These are phyloP conservation scores for Arthrobotrys iridis DNA, from an alignment of 2,329 filamentous ascomycete genomes.

Conservation along the genomic window DNA sequence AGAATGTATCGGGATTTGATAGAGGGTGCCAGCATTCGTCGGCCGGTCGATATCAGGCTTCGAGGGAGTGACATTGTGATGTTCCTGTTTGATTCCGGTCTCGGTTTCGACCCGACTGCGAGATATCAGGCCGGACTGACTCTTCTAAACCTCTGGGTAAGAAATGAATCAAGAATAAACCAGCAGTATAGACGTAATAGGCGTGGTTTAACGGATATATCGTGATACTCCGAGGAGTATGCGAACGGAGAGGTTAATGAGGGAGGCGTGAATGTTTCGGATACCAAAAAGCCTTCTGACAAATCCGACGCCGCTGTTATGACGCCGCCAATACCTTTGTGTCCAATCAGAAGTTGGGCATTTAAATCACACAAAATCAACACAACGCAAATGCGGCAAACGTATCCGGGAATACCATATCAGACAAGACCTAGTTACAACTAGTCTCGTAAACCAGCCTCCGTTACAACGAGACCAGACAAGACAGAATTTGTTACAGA, in stretches of 20 bases:
- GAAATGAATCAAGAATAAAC: not conserved
- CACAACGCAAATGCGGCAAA: conserved; percentile 19
- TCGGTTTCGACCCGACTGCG: no score
- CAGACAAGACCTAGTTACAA: no score
- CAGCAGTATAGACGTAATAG: not conserved
- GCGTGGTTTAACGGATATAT: no score
- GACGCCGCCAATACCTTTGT: conserved; percentile 3
- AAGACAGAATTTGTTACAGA: no score
- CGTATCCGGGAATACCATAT: no score
- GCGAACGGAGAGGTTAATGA: not conserved
- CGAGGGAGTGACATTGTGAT: conserved; percentile 49
- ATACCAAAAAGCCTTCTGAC: conserved; percentile 12
- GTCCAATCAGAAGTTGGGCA: conserved; percentile 32
- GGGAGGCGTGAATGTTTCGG: not conserved
- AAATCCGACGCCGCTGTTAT: conserved; percentile 37
- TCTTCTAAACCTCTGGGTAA: not conserved
- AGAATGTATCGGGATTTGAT: conserved; percentile 48
- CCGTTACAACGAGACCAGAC: no score
- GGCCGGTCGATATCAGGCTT: conserved; percentile 22
- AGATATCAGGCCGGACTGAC: no score
- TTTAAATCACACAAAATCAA: conserved; percentile 51
- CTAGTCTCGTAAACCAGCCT: not conserved
- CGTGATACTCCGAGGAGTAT: no score
- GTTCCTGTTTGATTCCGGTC: no score
- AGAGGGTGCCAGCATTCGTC: conserved; percentile 30